Evolutionary conservation across 2,329 filamentous ascomycete species (phyloP), one percentile per base, ranked within the genome.

Genomic region (Myriangium duriaei): DNA sequence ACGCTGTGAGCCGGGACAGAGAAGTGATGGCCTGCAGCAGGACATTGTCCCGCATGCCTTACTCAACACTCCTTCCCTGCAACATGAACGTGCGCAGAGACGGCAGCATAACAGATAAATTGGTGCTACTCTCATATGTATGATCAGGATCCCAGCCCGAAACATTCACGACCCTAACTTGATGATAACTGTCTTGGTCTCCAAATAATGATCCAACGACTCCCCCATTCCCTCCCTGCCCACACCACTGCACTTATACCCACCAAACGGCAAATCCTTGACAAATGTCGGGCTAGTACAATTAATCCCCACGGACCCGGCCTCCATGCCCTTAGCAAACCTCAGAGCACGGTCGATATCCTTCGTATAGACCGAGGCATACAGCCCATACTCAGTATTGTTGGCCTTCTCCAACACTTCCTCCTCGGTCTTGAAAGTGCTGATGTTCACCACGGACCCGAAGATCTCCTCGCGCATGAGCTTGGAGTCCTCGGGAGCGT

Each of bases 221-320:
- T 35, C 30, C 14, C n/a, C 13, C 11, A 37, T 9, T 11, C 41
- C 31, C 28, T 39, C 41, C 11, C 41, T 19, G 5, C 41, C 41
- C 2, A 32, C 19, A 7, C 41, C 41, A 26, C 36, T 39, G 15
- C 19, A 14, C 39, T 63, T 63, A 44, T 58, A 60, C 1, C 61
- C 61, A 26, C 60, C 61, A 44, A 63, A 63, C 1, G 59, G 59
- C 51, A 61, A 57, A 37, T 61, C 59, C 2, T 43, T 41, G 5
- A 42, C 52, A 10, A 42, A 52, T 4, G 42, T 49, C 51, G 49
- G 58, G 51, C 54, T 36, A 42, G 59, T 61, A 45, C 59, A 61
- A 24, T 64, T 64, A 10, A 64, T 51, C 6, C 55, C 58, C 0
- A 63, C 54, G 6, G 52, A 59, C 7, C 61, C 61, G 21, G 56